phyloP scores from a whole-genome alignment of 306 rosid species.

The Nissolia schottii region DNA sequence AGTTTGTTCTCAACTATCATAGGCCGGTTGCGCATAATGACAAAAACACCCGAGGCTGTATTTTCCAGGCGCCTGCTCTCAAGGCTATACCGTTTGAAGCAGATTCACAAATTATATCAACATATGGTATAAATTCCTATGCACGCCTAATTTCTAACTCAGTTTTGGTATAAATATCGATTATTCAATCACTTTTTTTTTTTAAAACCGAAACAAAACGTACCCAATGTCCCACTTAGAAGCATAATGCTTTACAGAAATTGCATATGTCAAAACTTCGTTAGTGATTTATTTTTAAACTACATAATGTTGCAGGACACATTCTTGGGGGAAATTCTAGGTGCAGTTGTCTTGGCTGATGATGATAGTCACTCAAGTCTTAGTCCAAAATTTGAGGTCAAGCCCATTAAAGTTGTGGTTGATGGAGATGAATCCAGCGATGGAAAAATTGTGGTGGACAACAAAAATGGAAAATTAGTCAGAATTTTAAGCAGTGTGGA shows the following conservation, averaged over 20 bases:
- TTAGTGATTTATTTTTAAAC: neutral
- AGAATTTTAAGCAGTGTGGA: conserved; percentile 51
- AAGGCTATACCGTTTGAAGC: conserved; percentile 50
- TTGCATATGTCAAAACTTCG: neutral
- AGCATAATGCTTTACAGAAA: neutral
- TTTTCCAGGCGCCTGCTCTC: conserved; percentile 49
- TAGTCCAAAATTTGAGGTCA: conserved; percentile 34
- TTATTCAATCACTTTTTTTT: neutral
- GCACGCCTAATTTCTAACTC: conserved; percentile 1
- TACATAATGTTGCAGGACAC: conserved; percentile 42
- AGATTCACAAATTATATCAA: conserved; percentile 38
- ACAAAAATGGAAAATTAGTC: conserved; percentile 50
- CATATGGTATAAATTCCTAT: conserved; percentile 59
- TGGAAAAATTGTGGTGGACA: conserved; percentile 51
- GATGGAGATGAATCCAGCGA: conserved; percentile 62
- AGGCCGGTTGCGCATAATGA: conserved; percentile 7
- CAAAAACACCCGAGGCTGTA: conserved; percentile 55
- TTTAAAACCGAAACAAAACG: too few species aligned
- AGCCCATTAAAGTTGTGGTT: conserved; percentile 46
- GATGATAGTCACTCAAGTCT: conserved; percentile 35
- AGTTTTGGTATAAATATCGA: too few species aligned
- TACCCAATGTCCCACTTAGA: neutral
- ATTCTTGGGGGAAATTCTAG: conserved; percentile 77
- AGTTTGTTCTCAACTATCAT: conserved; percentile 45
- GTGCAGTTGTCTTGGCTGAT: conserved; percentile 52